These are phyloP conservation scores for Agrocybe pediades DNA, from an alignment of 768 basidiomycete genomes.

Conservation along the genomic window DNA sequence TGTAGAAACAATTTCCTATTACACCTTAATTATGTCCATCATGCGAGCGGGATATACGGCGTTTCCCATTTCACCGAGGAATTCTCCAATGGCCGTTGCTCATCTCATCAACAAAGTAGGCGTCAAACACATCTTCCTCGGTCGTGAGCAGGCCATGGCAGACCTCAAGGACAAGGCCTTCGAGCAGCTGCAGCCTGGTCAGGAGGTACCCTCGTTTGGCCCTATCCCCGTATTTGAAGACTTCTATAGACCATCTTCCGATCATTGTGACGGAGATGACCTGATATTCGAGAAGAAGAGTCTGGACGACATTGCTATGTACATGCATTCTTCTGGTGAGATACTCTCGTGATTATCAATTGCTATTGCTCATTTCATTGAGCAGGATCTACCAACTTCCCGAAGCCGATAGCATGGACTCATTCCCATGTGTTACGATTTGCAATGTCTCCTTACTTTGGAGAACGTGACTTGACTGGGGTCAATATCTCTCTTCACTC, in stretches of 20 bases:
- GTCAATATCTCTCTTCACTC: conserved; percentile 3
- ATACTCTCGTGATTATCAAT: background rate
- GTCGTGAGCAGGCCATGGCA: conserved; percentile 2
- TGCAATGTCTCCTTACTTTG: conserved; percentile 2
- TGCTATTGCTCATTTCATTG: background rate
- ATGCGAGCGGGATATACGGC: conserved; percentile 10
- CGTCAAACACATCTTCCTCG: conserved; percentile 4
- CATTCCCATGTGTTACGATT: conserved; percentile 1
- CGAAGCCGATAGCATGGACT: conserved; percentile 10
- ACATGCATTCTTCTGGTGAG: conserved; percentile 12
- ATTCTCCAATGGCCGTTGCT: conserved; percentile 11
- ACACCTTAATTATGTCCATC: conserved; percentile 5
- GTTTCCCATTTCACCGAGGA: conserved; percentile 16
- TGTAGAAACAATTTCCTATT: conserved; percentile 7
- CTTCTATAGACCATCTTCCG: background rate
- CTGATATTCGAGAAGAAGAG: background rate
- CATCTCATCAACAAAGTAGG: conserved; percentile 10
- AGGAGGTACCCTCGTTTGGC: background rate
- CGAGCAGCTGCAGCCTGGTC: background rate
- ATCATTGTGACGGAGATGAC: background rate
- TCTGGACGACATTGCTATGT: background rate
- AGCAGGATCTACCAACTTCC: conserved; percentile 1
- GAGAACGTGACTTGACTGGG: conserved; percentile 6
- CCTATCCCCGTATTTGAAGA: conserved; percentile 7
- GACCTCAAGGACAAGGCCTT: conserved; percentile 2